Evolutionary conservation across 441 rosid species (phyloP).

Genomic region (Lepidium campestre): DNA sequence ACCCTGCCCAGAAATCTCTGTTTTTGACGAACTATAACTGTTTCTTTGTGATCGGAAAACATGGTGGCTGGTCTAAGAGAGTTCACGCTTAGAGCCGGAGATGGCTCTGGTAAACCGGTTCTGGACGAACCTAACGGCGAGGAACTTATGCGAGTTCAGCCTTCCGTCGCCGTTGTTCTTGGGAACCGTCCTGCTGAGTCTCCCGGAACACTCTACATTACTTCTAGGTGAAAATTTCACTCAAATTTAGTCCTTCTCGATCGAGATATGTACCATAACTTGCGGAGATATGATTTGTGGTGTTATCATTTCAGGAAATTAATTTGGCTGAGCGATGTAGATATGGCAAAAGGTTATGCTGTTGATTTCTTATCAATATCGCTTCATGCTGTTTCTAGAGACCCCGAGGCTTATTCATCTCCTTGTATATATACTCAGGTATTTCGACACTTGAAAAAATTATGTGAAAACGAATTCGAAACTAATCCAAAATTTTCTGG

Average conservation of each 20-base stretch:
- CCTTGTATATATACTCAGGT: slow-evolving; percentile 94
- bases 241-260: not conserved
- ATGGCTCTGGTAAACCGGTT: slow-evolving; percentile 56
- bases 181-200: slow-evolving; percentile 56
- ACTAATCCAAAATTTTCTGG: not conserved
- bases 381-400: slow-evolving; percentile 85
- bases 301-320: slow-evolving; percentile 44
- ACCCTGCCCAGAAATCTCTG: not conserved
- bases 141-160: slow-evolving; percentile 64
- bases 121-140: slow-evolving; percentile 60
- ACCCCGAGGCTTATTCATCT: slow-evolving; percentile 75
- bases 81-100: slow-evolving; percentile 46
- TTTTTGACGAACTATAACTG: not conserved
- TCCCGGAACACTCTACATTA: slow-evolving; percentile 78
- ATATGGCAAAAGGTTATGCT: slow-evolving; percentile 63
- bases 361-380: slow-evolving; percentile 81
- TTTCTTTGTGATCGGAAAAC: slow-evolving; percentile 12
- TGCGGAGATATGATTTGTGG: not conserved
- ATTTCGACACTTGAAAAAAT: not conserved
- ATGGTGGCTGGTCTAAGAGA: slow-evolving; percentile 67
- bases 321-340: slow-evolving; percentile 80
- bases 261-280: not conserved
- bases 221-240: slow-evolving; percentile 41
- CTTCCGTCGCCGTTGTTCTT: slow-evolving; percentile 63
- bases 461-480: not conserved